A percentile compares a stretch with the other conserved stretches of the same genome.
Conservation (phyloP, 2,329 filamentous ascomycete genomes). For the Alternaria incomplexa region DNA sequence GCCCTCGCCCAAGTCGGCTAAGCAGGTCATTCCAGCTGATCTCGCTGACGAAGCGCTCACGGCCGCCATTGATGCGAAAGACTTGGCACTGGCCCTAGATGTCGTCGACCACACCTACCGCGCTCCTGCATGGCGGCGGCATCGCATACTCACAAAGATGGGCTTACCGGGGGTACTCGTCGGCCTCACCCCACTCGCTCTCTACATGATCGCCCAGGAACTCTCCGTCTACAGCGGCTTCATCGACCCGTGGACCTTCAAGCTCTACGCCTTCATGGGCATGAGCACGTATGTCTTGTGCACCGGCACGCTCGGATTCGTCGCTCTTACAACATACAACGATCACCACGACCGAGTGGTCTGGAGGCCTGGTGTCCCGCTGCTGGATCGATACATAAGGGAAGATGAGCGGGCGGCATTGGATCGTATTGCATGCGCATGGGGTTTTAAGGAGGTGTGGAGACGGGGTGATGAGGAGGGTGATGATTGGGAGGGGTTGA, state of each 20-base stretch:
- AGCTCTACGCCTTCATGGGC: constrained; percentile 77
- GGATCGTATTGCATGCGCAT: constrained; percentile 84
- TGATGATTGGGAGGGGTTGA: constrained; percentile 83
- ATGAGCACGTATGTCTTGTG: constrained; percentile 84
- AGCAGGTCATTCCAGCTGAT: constrained; percentile 73
- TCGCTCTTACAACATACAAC: constrained; percentile 85
- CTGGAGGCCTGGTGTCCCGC: constrained; percentile 81
- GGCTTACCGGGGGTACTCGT: constrained; percentile 65
- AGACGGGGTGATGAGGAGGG: constrained; percentile 90
- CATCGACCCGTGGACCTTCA: constrained; percentile 79
- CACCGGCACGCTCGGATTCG: constrained; percentile 79
- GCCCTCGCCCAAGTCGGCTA: constrained; percentile 71
- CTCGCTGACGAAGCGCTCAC: constrained; percentile 77
- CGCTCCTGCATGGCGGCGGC: constrained; percentile 68
- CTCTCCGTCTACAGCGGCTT: constrained; percentile 71
- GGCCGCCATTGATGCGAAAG: constrained; percentile 77
- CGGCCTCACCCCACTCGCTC: constrained; percentile 67
- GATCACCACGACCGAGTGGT: constrained; percentile 95
- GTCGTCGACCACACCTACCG: constrained; percentile 74
- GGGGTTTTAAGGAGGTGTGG: constrained; percentile 85
- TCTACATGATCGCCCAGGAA: constrained; percentile 73
- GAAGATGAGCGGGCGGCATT: constrained; percentile 90
- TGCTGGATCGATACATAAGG: constrained; percentile 82
- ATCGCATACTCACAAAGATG: constrained; percentile 70
- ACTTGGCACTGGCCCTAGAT: constrained; percentile 77